Conservation (phyloP, 192 early-diverging fungal species). For the Dimargaris cristalligena region DNA sequence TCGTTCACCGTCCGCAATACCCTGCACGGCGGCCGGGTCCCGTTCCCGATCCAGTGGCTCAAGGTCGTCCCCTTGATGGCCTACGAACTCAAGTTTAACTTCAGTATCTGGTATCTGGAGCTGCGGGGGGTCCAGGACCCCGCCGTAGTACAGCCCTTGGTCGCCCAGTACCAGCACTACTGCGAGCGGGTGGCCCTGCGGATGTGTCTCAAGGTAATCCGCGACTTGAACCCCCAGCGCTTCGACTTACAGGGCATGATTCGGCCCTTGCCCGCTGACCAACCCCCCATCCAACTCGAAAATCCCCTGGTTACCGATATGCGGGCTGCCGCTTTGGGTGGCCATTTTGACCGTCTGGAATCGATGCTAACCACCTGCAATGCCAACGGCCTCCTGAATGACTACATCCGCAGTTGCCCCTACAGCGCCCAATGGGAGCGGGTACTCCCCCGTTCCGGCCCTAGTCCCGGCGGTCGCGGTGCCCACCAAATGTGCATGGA, state of each 20-base stretch:
- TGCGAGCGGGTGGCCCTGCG: constrained; percentile 66
- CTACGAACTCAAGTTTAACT: constrained; percentile 87
- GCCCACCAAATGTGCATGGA: constrained; percentile 98
- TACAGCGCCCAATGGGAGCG: constrained; percentile 58
- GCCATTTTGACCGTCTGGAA: constrained; percentile 61
- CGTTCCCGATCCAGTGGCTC: constrained; percentile 80
- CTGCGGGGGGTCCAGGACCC: constrained; percentile 56
- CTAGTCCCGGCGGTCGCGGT: constrained; percentile 37
- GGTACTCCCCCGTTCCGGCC: constrained; percentile 9
- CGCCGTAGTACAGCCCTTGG: constrained; percentile 38
- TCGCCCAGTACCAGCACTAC: constrained; percentile 26
- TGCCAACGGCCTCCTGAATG: constrained; percentile 45
- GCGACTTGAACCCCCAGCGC: constrained; percentile 57
- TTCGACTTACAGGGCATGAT: constrained; percentile 30
- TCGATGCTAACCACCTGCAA: constrained; percentile 45
- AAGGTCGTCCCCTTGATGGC: constrained; percentile 85
- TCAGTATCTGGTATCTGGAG: constrained; percentile 90
- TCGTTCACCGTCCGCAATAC: constrained; percentile 69
- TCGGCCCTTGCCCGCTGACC: constrained; percentile 43
- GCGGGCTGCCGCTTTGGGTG: constrained; percentile 43
- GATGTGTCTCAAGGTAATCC: constrained; percentile 77
- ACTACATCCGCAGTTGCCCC: constrained; percentile 43
- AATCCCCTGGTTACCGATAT: constrained; percentile 65
- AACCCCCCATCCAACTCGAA: constrained; percentile 40
- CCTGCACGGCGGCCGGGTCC: constrained; percentile 32